Evolutionary conservation across 331 rosid genomes (phyloP).

Genomic region (Malus hybrid): DNA sequence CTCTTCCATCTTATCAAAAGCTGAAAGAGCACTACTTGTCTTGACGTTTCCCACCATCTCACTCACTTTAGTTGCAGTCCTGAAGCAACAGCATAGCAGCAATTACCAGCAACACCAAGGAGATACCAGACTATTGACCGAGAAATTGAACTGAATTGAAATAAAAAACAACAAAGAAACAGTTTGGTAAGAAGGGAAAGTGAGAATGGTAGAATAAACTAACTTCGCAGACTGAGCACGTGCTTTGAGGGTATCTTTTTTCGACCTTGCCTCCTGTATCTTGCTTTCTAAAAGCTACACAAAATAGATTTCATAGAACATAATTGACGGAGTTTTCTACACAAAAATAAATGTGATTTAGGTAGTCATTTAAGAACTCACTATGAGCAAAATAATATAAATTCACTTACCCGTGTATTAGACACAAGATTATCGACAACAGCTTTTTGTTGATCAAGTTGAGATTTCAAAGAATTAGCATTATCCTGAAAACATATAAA

Average conservation of each 20-base stretch:
- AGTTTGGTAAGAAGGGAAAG: constrained; percentile 2
- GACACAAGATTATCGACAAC: constrained; percentile 91
- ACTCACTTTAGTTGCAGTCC: constrained; percentile 89
- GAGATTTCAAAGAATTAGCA: constrained; percentile 74
- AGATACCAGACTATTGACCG: not conserved
- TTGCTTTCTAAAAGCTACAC: constrained; percentile 92
- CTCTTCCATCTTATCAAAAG: constrained; percentile 97
- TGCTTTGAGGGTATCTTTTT: constrained; percentile 94
- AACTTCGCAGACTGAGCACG: constrained; percentile 99
- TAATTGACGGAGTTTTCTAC: not conserved
- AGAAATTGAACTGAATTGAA: not conserved
- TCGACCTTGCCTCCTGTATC: constrained; percentile 93
- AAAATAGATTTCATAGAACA: constrained; percentile 2
- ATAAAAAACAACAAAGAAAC: not conserved
- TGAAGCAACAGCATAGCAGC: constrained; percentile 24
- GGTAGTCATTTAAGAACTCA: not conserved
- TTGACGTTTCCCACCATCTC: constrained; percentile 91
- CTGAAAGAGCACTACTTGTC: constrained; percentile 91
- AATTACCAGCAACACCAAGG: constrained; percentile 17
- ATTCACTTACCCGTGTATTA: constrained; percentile 58
- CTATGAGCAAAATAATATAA: not conserved
- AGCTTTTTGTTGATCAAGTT: constrained; percentile 88
- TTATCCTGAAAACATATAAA: constrained; percentile 53
- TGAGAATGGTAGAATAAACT: constrained; percentile 31
- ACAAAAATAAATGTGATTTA: not conserved